Base-by-base conservation (phyloP, 345 rosid genomes). In the Salix viminalis region DNA sequence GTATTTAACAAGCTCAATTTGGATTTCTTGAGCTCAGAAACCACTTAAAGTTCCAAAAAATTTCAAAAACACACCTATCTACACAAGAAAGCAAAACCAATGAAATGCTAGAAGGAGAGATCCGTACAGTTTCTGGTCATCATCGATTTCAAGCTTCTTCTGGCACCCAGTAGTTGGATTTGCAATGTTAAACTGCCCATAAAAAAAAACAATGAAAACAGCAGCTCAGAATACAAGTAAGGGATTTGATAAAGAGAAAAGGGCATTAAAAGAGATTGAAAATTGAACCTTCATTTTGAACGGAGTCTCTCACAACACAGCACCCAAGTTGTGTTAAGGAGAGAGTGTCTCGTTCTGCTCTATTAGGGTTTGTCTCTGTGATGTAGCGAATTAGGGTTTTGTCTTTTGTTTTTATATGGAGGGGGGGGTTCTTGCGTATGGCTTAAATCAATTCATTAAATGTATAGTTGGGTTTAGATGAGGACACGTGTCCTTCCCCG, bases 101-200 rank as follows among this genome's bases (percentile, higher is more conserved):
- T 30, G 32, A 26, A 5, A 13, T 9, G 46, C 32, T 12, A 11
- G 10, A 30, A 67, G 21, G 19, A 3, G 58, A 76, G 41, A 68
- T 12, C 56, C 70, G 9, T 79, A 79, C 81, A 79, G 77, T 68
- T 79, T 79, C 81, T 78, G 77, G 72, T 78, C 81, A 72, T 78
- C 81, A 67, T 78, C 81, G 19, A 78, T 78, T 65, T 78, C 81
- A 34, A 78, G 81, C 68, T 78, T 78, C 76, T 78, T 78, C 73
- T 78, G 81, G 76, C 81, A 78, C 13, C 77, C 77, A 67, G 81
- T 78, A 24, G 81, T 78, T 16, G 81, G 81, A 41, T 78, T 78
- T 56, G 81, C 81, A 30, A 78, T 78, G 60, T 78, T 78, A 72
- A 78, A 78, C 81, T 72, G 73, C 71, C 15, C 56, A 1, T 15